These are phyloP conservation scores for Cladosporium sp. DNA, from an alignment of 2,329 filamentous ascomycete genomes.

Conservation along the genomic window DNA sequence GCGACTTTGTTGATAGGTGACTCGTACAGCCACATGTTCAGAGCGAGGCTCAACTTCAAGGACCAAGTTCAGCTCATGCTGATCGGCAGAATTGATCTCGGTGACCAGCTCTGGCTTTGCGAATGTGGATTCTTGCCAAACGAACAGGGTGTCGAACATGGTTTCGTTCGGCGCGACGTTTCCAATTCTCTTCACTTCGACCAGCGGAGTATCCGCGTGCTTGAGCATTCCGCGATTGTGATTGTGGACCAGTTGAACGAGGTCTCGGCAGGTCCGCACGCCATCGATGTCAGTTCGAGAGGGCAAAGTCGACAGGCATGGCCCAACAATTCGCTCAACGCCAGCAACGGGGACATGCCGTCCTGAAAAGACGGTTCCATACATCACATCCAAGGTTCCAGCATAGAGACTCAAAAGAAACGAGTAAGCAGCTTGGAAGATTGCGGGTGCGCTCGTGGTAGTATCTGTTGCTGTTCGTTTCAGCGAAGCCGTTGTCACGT, in stretches of 20 bases:
- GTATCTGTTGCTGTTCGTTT: constrained; percentile 3
- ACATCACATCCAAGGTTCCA: constrained; percentile 62
- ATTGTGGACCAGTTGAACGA: constrained; percentile 61
- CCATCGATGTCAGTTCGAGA: constrained; percentile 53
- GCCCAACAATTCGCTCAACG: constrained; percentile 72
- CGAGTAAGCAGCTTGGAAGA: constrained; percentile 70
- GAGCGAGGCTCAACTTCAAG: constrained; percentile 68
- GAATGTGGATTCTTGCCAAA: constrained; percentile 73
- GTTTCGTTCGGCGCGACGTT: constrained; percentile 50
- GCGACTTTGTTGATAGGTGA: constrained; percentile 51
- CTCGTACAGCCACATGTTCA: constrained; percentile 46
- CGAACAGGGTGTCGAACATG: constrained; percentile 74
- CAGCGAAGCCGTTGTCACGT: background rate
- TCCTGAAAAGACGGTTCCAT: constrained; percentile 80
- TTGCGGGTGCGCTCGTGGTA: constrained; percentile 60
- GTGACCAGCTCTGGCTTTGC: constrained; percentile 38
- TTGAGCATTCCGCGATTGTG: constrained; percentile 63
- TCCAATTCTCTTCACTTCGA: constrained; percentile 63
- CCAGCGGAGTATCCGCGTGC: constrained; percentile 60
- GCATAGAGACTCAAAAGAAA: constrained; percentile 63
- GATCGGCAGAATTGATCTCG: constrained; percentile 62
- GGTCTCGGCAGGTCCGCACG: constrained; percentile 52
- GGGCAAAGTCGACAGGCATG: constrained; percentile 73
- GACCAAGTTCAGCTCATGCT: constrained; percentile 70
- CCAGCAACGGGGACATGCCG: constrained; percentile 66